These are phyloP conservation scores for Lyophyllum semitale DNA, from an alignment of 768 basidiomycete genomes.

Conservation along the genomic window DNA sequence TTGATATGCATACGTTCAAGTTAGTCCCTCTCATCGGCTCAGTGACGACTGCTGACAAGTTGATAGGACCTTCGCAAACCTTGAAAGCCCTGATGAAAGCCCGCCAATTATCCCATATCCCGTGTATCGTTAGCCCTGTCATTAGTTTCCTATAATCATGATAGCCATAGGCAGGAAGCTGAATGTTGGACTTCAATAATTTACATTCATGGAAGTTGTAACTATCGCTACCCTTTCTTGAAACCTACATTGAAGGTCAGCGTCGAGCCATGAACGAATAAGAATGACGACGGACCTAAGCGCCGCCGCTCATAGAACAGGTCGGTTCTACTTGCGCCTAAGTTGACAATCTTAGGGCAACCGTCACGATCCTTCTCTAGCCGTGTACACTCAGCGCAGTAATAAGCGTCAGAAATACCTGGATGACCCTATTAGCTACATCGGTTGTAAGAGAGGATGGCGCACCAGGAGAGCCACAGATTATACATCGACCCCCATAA, in stretches of 20 bases:
- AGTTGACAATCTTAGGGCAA: slow-evolving; percentile 96
- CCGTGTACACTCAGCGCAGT: slow-evolving; percentile 96
- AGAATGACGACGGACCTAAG: slow-evolving; percentile 53
- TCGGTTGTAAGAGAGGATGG: not conserved
- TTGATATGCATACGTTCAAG: slow-evolving; percentile 78
- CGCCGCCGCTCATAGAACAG: slow-evolving; percentile 90
- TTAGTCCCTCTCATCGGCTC: slow-evolving; percentile 27
- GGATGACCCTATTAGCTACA: not conserved
- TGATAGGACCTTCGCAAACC: slow-evolving; percentile 51
- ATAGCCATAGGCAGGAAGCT: not conserved
- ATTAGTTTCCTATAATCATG: not conserved
- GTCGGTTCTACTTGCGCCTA: slow-evolving; percentile 93
- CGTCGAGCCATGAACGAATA: not conserved
- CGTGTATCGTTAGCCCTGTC: slow-evolving; percentile 47
- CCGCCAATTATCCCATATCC: slow-evolving; percentile 65
- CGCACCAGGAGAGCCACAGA: slow-evolving; percentile 93
- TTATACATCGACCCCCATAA: slow-evolving; percentile 96
- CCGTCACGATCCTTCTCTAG: slow-evolving; percentile 98
- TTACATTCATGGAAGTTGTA: not conserved
- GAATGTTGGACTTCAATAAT: slow-evolving; percentile 5
- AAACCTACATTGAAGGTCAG: slow-evolving; percentile 48
- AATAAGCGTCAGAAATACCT: slow-evolving; percentile 99
- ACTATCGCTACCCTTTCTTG: slow-evolving; percentile 55
- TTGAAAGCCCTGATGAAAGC: slow-evolving; percentile 54
- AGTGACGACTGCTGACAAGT: not conserved